Base-by-base conservation (phyloP, 805 yeast species). In the Wickerhamomyces bovis region DNA sequence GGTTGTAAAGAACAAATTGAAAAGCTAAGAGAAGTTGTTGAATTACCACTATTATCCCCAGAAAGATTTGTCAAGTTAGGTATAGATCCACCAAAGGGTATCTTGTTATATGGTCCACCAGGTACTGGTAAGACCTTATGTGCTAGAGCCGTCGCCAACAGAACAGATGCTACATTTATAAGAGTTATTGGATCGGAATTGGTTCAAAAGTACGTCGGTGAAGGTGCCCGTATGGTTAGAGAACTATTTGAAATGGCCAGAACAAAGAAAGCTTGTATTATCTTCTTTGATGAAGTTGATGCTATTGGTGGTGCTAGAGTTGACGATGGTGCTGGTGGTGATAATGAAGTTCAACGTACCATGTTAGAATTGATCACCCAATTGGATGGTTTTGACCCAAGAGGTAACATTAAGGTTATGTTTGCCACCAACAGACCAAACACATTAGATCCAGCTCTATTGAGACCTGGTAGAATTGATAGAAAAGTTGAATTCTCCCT, bases 271-370 rank as follows among this genome's bases (percentile, higher is more conserved):
- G 98, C 99, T 2, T 92, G 98, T 70, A 94, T 94, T 62, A 92
- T 94, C 47, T 94, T 94, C 70, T 94, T 94, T 62, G 99, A 94
- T 70, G 99, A 94, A 73, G 84, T 94, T 56, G 99, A 94, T 72
- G 99, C 99, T 35, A 89, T 94, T 66, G 99, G 99, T 56, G 99
- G 99, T 38, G 98, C 98, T n/a, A 83, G 99, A 67, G 94, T 94
- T 65, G 99, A 94, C 67, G 99, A 94, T 66, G 98, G 98, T 61
- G 98, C 98, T 11, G 98, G 97, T 58, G 98, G 98, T 63, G 99
- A 94, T 68, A 94, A 92, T 65, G 99, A 94, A 71, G 99, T 94
- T 45, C 99, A 94, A 71, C 81, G 99, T 74, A 94, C 99, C 40
- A 94, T 94, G 99, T 77, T 94, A 78, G 99, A 94, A 69, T 80